Evolutionary conservation across 345 rosid species (phyloP).

Genomic region (Eucalyptus decipiens): DNA sequence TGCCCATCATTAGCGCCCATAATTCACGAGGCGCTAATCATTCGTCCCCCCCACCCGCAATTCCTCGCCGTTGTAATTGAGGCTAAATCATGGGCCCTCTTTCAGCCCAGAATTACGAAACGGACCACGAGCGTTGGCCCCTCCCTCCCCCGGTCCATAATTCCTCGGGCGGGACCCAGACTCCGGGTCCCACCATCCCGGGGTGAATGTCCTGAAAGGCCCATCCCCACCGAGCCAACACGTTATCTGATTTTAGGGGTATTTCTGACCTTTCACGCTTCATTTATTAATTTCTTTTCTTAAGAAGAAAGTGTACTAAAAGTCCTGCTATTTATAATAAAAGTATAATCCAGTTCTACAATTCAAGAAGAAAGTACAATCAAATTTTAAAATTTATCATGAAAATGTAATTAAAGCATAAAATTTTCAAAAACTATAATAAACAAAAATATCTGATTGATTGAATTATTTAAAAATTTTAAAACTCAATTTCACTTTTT

Average conservation of each 20-base stretch:
- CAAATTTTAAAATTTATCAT: too few species aligned
- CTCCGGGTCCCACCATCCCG: neutral
- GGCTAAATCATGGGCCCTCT: neutral
- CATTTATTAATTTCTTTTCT: too few species aligned
- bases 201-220: neutral
- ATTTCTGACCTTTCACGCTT: neutral
- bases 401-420: fast-evolving
- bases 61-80: neutral
- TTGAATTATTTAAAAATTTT: too few species aligned
- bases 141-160: neutral
- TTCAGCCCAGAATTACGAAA: neutral
- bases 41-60: neutral
- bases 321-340: too few species aligned
- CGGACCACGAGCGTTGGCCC: neutral
- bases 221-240: neutral
- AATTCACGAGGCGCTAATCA: neutral
- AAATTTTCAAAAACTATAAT: too few species aligned
- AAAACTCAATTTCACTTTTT: too few species aligned
- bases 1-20: neutral
- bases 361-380: fast-evolving
- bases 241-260: neutral
- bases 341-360: fast-evolving
- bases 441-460: too few species aligned
- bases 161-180: neutral
- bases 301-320: too few species aligned